These are phyloP conservation scores for Poa pratensis DNA, from an alignment of 176 grass and related monocot species.

Conservation along the genomic window DNA sequence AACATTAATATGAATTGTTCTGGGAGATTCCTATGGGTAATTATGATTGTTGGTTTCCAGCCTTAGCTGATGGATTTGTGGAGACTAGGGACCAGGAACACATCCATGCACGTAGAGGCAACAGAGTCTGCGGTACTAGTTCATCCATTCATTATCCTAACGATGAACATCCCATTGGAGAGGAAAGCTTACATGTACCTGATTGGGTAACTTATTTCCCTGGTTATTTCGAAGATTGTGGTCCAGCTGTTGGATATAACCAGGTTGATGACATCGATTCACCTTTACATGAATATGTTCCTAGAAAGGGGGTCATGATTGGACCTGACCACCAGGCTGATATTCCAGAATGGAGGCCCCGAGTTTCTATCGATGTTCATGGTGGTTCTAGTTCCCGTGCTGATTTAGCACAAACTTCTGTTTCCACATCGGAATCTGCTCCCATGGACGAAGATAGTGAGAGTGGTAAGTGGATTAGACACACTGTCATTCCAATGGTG, in stretches of 20 bases:
- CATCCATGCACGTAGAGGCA: slow-evolving; percentile 16
- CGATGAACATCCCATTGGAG: background rate
- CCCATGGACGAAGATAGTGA: slow-evolving; percentile 40
- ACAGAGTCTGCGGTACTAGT: slow-evolving; percentile 30
- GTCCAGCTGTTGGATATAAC: slow-evolving; percentile 31
- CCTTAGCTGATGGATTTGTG: slow-evolving; percentile 44
- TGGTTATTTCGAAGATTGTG: slow-evolving; percentile 57
- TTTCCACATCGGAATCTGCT: slow-evolving; percentile 38
- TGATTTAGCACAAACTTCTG: slow-evolving; percentile 32
- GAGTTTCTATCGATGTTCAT: slow-evolving; percentile 2
- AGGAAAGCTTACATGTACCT: slow-evolving; percentile 45
- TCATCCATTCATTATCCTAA: slow-evolving; percentile 35
- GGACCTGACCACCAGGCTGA: slow-evolving; percentile 77
- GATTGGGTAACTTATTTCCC: slow-evolving; percentile 60
- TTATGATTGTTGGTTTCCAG: slow-evolving; percentile 48
- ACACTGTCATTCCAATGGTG: slow-evolving; percentile 51
- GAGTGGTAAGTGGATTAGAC: slow-evolving; percentile 60
- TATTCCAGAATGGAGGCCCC: slow-evolving; percentile 66
- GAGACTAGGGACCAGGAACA: slow-evolving; percentile 29
- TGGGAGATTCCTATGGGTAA: slow-evolving; percentile 20
- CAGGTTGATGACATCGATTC: slow-evolving; percentile 45
- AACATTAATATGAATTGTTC: slow-evolving; percentile 39
- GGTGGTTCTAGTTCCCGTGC: slow-evolving; percentile 33
- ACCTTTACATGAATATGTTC: slow-evolving; percentile 47
- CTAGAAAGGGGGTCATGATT: slow-evolving; percentile 63